Conservation (phyloP, 805 yeast genomes). For the Ogataea salicorniae region DNA sequence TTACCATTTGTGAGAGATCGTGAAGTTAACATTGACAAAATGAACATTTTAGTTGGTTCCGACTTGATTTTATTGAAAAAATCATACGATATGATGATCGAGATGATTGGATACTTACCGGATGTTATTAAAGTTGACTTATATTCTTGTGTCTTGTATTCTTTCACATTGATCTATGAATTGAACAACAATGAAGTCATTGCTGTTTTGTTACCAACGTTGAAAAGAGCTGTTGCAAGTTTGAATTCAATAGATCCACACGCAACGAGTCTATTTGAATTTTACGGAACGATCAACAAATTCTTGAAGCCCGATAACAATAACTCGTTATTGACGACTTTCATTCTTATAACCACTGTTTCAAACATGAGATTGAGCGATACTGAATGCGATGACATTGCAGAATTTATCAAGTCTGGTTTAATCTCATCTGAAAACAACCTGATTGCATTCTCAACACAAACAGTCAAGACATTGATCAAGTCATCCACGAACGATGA, state of each 20-base stretch:
- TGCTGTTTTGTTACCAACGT: conserved; percentile 47
- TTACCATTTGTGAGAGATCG: conserved; percentile 56
- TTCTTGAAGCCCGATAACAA: conserved; percentile 24
- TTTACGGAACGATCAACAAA: conserved; percentile 34
- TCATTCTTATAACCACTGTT: conserved; percentile 40
- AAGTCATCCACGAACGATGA: conserved; percentile 17
- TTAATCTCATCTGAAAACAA: conserved; percentile 31
- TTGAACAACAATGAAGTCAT: conserved; percentile 36
- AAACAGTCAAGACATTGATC: conserved; percentile 58
- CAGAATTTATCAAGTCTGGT: conserved; percentile 31
- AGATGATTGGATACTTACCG: conserved; percentile 62
- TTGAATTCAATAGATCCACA: conserved; percentile 16
- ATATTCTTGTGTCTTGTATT: conserved; percentile 60
- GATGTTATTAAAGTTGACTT: conserved; percentile 65
- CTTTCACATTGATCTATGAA: conserved; percentile 54
- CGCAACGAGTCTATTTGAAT: conserved; percentile 27
- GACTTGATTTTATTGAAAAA: conserved; percentile 43
- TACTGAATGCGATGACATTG: conserved; percentile 34
- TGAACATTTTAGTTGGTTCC: conserved; percentile 16
- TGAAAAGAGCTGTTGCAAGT: conserved; percentile 40
- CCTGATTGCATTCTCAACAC: conserved; percentile 40
- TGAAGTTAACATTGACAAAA: conserved; percentile 28
- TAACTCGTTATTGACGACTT: conserved; percentile 38
- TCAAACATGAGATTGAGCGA: conserved; percentile 29
- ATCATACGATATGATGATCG: conserved; percentile 48